A percentile compares a stretch with the other conserved stretches of the same genome.
phyloP scores from a whole-genome alignment of 208 protist genomes.

The Trypanosoma conorhini region DNA sequence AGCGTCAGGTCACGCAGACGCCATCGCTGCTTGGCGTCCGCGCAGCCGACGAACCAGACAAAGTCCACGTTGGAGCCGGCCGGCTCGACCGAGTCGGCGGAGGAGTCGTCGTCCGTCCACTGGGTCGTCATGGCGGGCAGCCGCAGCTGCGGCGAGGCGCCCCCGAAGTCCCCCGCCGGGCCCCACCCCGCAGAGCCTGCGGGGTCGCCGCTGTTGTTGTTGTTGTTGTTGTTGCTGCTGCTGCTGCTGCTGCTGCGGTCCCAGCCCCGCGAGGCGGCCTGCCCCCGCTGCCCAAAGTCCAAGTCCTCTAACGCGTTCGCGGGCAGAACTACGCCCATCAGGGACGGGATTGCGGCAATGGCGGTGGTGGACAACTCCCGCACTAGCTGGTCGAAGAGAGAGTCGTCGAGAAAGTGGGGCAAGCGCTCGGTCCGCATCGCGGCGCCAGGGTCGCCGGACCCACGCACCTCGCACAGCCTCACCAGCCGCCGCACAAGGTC shows the following conservation, averaged over 20 bases:
- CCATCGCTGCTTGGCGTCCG: constrained; percentile 70
- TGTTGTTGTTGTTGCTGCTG: constrained; percentile 8
- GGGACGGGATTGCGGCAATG: constrained; percentile 6
- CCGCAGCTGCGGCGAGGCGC: not conserved
- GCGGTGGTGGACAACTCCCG: constrained; percentile 16
- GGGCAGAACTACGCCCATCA: not conserved
- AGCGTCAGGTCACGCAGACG: constrained; percentile 59
- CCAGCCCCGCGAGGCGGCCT: not conserved
- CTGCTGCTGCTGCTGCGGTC: constrained; percentile 2
- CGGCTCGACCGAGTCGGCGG: constrained; percentile 4
- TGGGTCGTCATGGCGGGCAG: not conserved
- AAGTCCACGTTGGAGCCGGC: constrained; percentile 45
- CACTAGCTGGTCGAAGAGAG: not conserved
- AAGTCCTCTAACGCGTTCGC: not conserved
- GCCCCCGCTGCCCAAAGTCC: constrained; percentile 1
- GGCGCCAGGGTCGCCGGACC: constrained; percentile 25
- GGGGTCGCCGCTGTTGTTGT: not conserved
- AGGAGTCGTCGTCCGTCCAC: constrained; percentile 18
- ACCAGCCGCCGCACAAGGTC: constrained; percentile 57
- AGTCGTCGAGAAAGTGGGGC: not conserved
- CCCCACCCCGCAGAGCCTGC: not conserved
- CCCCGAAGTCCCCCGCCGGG: not conserved
- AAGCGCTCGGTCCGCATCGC: not conserved
- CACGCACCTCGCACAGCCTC: constrained; percentile 60
- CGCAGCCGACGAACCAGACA: constrained; percentile 65